Percentiles rank a stretch among this genome's conserved stretches.
These are phyloP conservation scores for Quercus aquifolioides DNA, from an alignment of 306 rosid genomes.

Conservation along the genomic window DNA sequence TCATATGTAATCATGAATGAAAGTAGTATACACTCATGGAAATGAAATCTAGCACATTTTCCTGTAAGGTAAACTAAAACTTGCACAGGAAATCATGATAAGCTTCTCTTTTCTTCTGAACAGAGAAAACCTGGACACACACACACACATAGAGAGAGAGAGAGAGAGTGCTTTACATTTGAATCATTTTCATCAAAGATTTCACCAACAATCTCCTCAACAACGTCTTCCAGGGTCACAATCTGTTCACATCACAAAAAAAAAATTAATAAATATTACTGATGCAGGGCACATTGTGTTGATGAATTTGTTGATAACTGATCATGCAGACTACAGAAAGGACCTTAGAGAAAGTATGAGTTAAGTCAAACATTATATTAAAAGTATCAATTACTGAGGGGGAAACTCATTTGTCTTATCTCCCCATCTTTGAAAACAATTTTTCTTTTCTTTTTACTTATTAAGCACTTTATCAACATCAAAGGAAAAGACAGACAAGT, in stretches of 20 bases:
- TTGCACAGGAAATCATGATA: background rate
- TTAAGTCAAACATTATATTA: background rate
- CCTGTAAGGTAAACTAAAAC: background rate
- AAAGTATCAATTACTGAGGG: background rate
- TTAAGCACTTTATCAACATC: background rate
- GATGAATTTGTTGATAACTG: slow-evolving; percentile 8
- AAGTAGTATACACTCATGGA: background rate
- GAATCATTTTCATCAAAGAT: slow-evolving; percentile 98
- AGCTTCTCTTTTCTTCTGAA: background rate
- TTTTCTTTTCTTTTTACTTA: background rate
- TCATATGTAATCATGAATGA: background rate
- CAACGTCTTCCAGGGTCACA: slow-evolving; percentile 92
- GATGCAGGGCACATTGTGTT: slow-evolving; percentile 4
- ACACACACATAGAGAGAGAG: background rate
- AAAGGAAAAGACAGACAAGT: background rate
- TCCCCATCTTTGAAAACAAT: background rate
- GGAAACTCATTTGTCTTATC: background rate
- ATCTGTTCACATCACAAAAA: slow-evolving; percentile 44
- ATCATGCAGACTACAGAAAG: slow-evolving; percentile 4
- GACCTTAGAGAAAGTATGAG: slow-evolving; percentile 2
- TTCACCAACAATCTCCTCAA: slow-evolving; percentile 99
- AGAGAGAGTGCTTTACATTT: slow-evolving; percentile 46
- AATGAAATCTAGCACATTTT: background rate
- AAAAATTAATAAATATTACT: background rate
- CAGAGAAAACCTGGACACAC: background rate